These are phyloP conservation scores for Schizophyllum amplum DNA, from an alignment of 1,284 basidiomycete genomes.

Conservation along the genomic window DNA sequence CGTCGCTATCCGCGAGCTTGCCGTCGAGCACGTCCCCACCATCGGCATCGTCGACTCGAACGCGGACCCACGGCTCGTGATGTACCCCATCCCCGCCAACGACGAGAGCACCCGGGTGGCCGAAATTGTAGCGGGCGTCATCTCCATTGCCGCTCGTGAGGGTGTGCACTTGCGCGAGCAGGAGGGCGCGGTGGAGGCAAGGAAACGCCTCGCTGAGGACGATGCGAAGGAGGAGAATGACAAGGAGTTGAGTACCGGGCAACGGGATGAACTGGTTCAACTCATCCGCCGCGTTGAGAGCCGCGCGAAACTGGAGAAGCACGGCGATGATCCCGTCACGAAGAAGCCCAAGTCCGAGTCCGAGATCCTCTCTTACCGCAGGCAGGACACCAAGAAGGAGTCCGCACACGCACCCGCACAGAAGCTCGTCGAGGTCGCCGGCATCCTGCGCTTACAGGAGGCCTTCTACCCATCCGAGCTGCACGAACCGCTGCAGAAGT, in stretches of 20 bases:
- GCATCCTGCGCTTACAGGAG: neutral
- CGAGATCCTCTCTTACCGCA: neutral
- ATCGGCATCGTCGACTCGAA: constrained; percentile 92
- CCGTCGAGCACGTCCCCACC: constrained; percentile 77
- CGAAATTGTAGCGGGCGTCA: constrained; percentile 84
- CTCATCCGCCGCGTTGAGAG: neutral
- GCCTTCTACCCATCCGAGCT: neutral
- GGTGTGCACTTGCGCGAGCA: constrained; percentile 44
- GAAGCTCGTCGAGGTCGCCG: neutral
- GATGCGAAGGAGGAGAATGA: neutral
- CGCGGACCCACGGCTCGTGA: constrained; percentile 92
- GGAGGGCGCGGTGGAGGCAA: constrained; percentile 14
- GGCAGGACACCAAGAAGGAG: neutral
- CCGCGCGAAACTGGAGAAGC: neutral
- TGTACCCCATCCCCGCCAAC: constrained; percentile 98
- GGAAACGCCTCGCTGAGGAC: constrained; percentile 6
- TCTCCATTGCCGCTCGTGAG: constrained; percentile 88
- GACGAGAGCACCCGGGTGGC: constrained; percentile 90
- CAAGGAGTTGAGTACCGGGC: neutral
- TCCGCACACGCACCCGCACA: neutral
- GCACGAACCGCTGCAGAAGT: neutral
- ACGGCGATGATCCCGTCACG: neutral
- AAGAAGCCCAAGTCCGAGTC: neutral
- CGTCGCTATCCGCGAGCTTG: constrained; percentile 81
- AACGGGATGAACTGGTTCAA: neutral